A percentile compares a stretch with the other conserved stretches of the same genome.
Evolutionary conservation across 208 protist genomes (phyloP).

Genomic region (Trypanosoma grayi): DNA sequence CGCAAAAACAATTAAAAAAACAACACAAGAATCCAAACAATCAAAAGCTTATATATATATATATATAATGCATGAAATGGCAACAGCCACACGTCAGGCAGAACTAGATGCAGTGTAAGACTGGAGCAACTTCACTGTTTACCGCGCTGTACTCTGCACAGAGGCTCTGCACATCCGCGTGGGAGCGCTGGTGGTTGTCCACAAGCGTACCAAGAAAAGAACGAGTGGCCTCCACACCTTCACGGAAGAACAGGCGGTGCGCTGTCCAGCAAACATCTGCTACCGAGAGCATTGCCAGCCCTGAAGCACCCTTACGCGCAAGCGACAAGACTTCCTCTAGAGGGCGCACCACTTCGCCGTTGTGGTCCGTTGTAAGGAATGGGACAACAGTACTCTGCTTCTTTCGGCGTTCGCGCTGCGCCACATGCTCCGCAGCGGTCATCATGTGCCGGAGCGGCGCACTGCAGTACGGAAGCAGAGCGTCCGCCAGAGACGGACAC

Average conservation of each 20-base stretch:
- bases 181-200: constrained; percentile 9
- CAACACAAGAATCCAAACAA: constrained; percentile 11
- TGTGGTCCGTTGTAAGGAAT: neutral
- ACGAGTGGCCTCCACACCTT: constrained; percentile 7
- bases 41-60: constrained; percentile 7
- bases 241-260: constrained; percentile 17
- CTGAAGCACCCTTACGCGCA: constrained; percentile 3
- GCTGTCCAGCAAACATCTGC: constrained; percentile 17
- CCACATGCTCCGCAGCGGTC: neutral
- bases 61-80: constrained; percentile 8
- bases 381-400: neutral
- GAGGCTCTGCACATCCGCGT: constrained; percentile 14
- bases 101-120: constrained; percentile 8
- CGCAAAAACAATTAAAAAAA: neutral
- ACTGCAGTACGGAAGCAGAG: constrained; percentile 28
- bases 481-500: constrained; percentile 17
- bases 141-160: constrained; percentile 26
- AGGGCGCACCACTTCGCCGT: constrained; percentile 2
- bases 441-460: constrained; percentile 13
- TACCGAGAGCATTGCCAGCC: constrained; percentile 10
- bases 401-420: neutral
- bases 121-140: constrained; percentile 9
- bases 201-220: constrained; percentile 23
- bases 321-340: constrained; percentile 17
- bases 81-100: no score